phyloP scores from a whole-genome alignment of 1,284 basidiomycete genomes.

The Naganishia liquefaciens region DNA sequence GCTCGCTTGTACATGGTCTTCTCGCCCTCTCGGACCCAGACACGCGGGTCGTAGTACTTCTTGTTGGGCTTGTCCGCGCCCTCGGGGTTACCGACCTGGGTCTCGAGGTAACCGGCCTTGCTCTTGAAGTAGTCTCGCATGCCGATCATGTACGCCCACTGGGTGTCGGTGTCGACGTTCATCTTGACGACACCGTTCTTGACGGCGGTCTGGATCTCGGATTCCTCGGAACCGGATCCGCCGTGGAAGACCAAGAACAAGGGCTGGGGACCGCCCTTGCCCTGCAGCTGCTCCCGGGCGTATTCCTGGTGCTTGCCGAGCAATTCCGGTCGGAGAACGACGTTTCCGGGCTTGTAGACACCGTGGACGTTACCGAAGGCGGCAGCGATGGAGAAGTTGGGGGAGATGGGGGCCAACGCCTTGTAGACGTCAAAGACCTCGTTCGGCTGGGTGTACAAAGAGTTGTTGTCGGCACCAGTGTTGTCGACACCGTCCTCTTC shows the following conservation, averaged over 20 bases:
- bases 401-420: conserved; percentile 78
- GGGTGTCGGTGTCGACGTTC: conserved; percentile 83
- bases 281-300: conserved; percentile 70
- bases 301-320: conserved; percentile 88
- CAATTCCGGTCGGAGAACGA: conserved; percentile 86
- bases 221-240: conserved; percentile 94
- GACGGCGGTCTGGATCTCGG: conserved; percentile 94
- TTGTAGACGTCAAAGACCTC: conserved; percentile 91
- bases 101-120: conserved; percentile 80
- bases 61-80: conserved; percentile 95
- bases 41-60: conserved; percentile 84
- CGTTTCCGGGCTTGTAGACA: conserved; percentile 93
- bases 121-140: conserved; percentile 83
- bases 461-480: conserved; percentile 87
- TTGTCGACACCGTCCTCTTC: conserved; percentile 99
- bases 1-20: conserved; percentile 87
- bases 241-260: conserved; percentile 99
- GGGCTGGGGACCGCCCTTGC: conserved; percentile 67
- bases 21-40: conserved; percentile 98
- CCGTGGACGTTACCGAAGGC: conserved; percentile 92
- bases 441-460: conserved; percentile 96
- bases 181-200: conserved; percentile 93
- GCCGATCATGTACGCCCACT: conserved; percentile 87
- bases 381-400: conserved; percentile 95
- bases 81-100: conserved; percentile 92